Evolutionary conservation across 1,284 basidiomycete genomes (phyloP).

Genomic region (Blastosporella zonata): DNA sequence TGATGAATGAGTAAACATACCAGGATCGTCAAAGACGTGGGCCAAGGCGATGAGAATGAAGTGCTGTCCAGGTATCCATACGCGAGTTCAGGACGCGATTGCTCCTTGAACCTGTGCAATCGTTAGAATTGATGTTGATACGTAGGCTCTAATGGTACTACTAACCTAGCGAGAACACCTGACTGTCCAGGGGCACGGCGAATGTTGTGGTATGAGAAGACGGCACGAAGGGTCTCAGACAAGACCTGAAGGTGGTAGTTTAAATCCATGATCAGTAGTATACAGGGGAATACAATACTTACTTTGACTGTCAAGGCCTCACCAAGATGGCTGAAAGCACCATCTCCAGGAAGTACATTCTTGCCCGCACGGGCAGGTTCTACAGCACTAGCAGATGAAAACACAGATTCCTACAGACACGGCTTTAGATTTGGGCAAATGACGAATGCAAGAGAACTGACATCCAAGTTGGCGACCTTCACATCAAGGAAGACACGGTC

Average conservation of each 20-base stretch:
- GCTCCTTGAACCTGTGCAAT: slow-evolving; percentile 31
- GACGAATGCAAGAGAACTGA: slow-evolving; percentile 31
- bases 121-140: not conserved
- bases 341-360: slow-evolving; percentile 52
- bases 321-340: slow-evolving; percentile 54
- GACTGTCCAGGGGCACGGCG: slow-evolving; percentile 55
- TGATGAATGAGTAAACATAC: slow-evolving; percentile 6
- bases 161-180: slow-evolving; percentile 40
- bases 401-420: slow-evolving; percentile 41
- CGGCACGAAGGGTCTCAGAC: slow-evolving; percentile 47
- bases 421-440: not conserved
- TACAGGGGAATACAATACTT: slow-evolving; percentile 2
- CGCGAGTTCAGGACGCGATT: slow-evolving; percentile 29
- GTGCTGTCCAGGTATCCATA: slow-evolving; percentile 31
- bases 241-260: slow-evolving; percentile 34
- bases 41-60: slow-evolving; percentile 32
- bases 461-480: slow-evolving; percentile 52
- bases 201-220: slow-evolving; percentile 52
- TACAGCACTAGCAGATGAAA: slow-evolving; percentile 46
- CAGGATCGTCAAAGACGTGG: slow-evolving; percentile 30
- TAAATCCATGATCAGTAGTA: not conserved
- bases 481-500: slow-evolving; percentile 62
- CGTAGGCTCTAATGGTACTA: not conserved
- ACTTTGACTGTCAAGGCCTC: slow-evolving; percentile 54
- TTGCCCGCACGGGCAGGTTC: slow-evolving; percentile 45